Conservation (phyloP, 148 eudicot genomes). For the Heliosperma pusillum region DNA sequence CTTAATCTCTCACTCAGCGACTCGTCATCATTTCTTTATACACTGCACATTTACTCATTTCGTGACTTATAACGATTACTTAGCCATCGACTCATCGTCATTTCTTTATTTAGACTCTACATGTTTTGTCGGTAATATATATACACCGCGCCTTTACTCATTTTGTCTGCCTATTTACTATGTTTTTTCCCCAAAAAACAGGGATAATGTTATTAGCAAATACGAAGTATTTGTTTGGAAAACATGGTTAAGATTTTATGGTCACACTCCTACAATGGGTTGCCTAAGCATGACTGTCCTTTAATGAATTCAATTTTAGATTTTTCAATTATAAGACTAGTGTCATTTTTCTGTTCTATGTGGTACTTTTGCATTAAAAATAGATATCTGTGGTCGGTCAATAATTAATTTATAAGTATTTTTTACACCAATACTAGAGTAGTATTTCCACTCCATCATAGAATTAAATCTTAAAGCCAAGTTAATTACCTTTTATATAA, state of each 20-base stretch:
- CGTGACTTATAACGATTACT: too few relatives aligned
- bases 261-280: too few relatives aligned
- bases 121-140: not conserved
- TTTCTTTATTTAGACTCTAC: constrained; percentile 2
- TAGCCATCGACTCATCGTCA: constrained; percentile 3
- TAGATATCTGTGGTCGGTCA: too few relatives aligned
- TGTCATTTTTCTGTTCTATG: constrained; percentile 23
- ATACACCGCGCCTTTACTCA: not conserved
- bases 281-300: not conserved
- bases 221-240: constrained; percentile 1
- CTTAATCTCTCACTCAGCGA: constrained; percentile 9
- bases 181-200: constrained; percentile 27
- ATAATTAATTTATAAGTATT: too few relatives aligned
- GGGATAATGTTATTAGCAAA: constrained; percentile 86
- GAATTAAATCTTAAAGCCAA: too few relatives aligned
- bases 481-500: too few relatives aligned
- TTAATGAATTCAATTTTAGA: not conserved
- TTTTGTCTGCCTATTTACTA: not conserved
- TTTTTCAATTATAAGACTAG: not conserved
- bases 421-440: too few relatives aligned
- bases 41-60: too few relatives aligned
- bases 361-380: constrained; percentile 24
- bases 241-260: too few relatives aligned
- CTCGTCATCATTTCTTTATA: too few relatives aligned
- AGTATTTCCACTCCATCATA: too few relatives aligned